Base-by-base conservation (phyloP, 805 yeast genomes). In the Lipomyces orientalis region DNA sequence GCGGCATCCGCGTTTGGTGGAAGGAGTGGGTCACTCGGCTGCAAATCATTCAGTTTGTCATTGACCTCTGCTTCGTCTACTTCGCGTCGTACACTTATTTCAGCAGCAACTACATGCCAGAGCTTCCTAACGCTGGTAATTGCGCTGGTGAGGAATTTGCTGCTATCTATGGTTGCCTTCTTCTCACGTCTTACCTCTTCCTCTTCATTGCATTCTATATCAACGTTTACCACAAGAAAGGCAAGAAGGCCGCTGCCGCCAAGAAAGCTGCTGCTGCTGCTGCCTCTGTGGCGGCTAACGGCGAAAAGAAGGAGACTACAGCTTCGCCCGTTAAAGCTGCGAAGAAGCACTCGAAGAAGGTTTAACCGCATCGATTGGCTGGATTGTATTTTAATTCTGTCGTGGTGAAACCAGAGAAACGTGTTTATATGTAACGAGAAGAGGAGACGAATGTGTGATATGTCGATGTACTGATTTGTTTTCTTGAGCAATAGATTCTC, bases 1-100 rank as follows among this genome's bases (percentile, higher is more conserved):
- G 97, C 78, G 97, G 97, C 66, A 91, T 93, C 77, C 89, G 91
- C 76, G 97, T 94, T 64, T 93, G 98, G 98, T 94, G 99, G 99
- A 94, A 95, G 83, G 96, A 93, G 83, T 94, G 97, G 97, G 97
- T 94, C 73, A 94, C 99, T 65, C 86, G 97, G 73, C 88, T 91
- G 84, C 99, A 94, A 84, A 94, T 94, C 81, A 83, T 91, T 76
- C 99, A 94, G 83, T 94, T 94, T 78, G 81, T 94, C 73, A 84
- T 94, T 76, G 99, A 94, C 80, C 86, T 94, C 77, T 87, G 84
- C 55, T 93, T 94, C 78, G 96, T 95, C 72, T 95, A 93, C 84
- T 93, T 91, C 80, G 97, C 97, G 61, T 90, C 97, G 64, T 94
- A 91, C 82, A 89, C 97, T 71, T 93, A 89, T 82, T 92, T 90